Evolutionary conservation across 768 basidiomycete genomes (phyloP), one percentile per base, ranked within the genome.

Genomic region (Pleurotus cornucopiae): DNA sequence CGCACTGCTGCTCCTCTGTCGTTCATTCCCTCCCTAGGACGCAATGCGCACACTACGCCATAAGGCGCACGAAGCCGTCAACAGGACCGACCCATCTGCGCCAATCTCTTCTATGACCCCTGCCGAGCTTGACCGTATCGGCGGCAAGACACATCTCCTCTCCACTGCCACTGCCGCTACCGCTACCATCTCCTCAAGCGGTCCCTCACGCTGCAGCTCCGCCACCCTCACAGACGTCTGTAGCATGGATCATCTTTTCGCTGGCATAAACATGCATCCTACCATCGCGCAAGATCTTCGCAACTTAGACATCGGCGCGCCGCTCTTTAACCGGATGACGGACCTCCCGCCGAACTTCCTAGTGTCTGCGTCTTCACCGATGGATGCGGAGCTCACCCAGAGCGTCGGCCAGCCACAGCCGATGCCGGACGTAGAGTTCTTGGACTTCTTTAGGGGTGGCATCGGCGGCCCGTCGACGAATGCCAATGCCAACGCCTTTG

Each of bases 241-340:
- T 3, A 47, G 12, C 52, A 57, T 12, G 44, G 20, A 56, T 9
- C 51, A 26, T 41, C 51, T 53, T 5, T 53, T 53, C 39, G 51
- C 37, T 40, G 46, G 57, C 38, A 56, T 65, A 49, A 60, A 61
- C 54, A 69, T 81, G 58, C 81, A 84, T 60, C 76, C 80, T 2
- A 74, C 74, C 13, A 79, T 88, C 57, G 75, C 76, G 57, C 76
- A 80, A 44, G 84, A 85, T 60, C 67, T 84, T 72, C 73, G 73
- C 54, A 73, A 78, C 23, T 67, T 73, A 25, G 64, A 59, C 16
- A 66, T 70, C 41, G 69, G 68, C 11, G 57, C 53, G 18, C 66
- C 60, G 0, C 53, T 63, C 5, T 59, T 41, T 55, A 60, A 46
- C 54, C 62, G 59, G 54, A 66, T 68, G 53, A 66, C 61, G 43